A percentile compares a stretch with the other conserved stretches of the same genome.
phyloP scores from a whole-genome alignment of 805 yeast genomes.

The Candida hungchunana region DNA sequence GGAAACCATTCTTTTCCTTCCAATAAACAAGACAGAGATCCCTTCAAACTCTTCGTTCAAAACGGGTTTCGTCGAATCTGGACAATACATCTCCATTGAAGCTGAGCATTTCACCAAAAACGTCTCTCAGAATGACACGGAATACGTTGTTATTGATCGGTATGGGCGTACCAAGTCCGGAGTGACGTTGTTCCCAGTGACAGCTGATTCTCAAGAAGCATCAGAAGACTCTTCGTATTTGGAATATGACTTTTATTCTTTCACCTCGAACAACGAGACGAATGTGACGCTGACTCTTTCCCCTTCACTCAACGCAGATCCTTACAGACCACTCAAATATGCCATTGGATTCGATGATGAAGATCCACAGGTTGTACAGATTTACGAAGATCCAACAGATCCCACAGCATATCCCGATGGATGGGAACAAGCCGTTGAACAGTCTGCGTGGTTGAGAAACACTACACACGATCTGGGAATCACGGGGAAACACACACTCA shows the following conservation, averaged over 20 bases:
- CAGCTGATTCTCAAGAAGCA: constrained; percentile 11
- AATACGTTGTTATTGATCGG: constrained; percentile 9
- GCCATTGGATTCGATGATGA: constrained; percentile 13
- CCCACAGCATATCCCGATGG: constrained; percentile 14
- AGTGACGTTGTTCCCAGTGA: constrained; percentile 13
- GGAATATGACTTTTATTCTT: constrained; percentile 11
- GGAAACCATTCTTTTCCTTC: constrained; percentile 9
- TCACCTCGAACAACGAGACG: constrained; percentile 9
- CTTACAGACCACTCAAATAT: constrained; percentile 13
- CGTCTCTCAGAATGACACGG: constrained; percentile 5
- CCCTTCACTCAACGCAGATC: constrained; percentile 11
- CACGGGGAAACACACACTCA: constrained; percentile 9
- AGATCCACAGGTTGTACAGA: constrained; percentile 12
- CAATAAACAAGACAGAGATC: constrained; percentile 12
- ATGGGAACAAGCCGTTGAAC: constrained; percentile 14
- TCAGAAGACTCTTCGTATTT: constrained; percentile 6
- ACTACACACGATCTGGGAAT: constrained; percentile 10
- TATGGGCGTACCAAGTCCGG: constrained; percentile 13
- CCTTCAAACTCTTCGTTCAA: constrained; percentile 4
- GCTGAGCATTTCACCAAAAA: constrained; percentile 12
- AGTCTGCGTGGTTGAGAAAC: constrained; percentile 12
- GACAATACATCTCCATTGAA: constrained; percentile 12
- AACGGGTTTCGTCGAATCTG: constrained; percentile 13
- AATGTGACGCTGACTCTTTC: constrained; percentile 10
- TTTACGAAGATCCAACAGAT: constrained; percentile 11